phyloP scores from a whole-genome alignment of 352 stramenopile species.

The Globisporangium echinulatum region DNA sequence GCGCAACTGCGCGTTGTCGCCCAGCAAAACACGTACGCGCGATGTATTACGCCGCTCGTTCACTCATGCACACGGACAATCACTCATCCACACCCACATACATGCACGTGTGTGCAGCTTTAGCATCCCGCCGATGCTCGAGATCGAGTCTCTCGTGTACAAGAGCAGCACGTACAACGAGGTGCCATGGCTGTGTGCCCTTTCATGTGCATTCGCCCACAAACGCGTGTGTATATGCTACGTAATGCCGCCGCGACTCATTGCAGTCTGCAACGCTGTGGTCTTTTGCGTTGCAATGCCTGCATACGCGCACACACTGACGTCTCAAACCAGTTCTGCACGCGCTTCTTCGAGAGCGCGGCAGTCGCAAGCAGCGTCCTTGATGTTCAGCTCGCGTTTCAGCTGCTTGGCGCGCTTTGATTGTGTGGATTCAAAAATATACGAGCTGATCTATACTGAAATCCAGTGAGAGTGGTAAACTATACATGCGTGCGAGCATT shows the following conservation, averaged over 20 bases:
- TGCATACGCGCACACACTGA: background rate
- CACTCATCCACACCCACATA: background rate
- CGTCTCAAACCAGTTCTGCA: constrained; percentile 29
- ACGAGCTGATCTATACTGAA: too few relatives aligned
- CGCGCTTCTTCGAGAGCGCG: constrained; percentile 40
- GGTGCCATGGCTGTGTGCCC: constrained; percentile 20
- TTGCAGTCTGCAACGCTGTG: too few relatives aligned
- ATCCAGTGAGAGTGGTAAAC: too few relatives aligned
- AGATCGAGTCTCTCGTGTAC: constrained; percentile 43
- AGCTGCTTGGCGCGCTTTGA: constrained; percentile 14
- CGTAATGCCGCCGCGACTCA: too few relatives aligned
- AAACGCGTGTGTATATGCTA: background rate
- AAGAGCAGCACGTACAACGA: constrained; percentile 56
- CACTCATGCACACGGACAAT: background rate
- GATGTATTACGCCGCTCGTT: background rate
- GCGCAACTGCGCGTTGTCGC: constrained; percentile 36
- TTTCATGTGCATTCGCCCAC: background rate
- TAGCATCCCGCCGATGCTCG: constrained; percentile 36
- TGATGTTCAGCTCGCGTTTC: constrained; percentile 42
- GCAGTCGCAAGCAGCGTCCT: constrained; percentile 24
- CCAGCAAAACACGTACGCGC: constrained; percentile 39
- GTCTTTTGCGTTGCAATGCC: background rate
- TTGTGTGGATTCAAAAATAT: too few relatives aligned
- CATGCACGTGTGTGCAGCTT: constrained; percentile 16
- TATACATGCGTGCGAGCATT: too few relatives aligned